Percentiles rank a stretch among this genome's conserved stretches.
Conservation (phyloP, 164 flowering plant genomes). For the Sextonia rubra region DNA sequence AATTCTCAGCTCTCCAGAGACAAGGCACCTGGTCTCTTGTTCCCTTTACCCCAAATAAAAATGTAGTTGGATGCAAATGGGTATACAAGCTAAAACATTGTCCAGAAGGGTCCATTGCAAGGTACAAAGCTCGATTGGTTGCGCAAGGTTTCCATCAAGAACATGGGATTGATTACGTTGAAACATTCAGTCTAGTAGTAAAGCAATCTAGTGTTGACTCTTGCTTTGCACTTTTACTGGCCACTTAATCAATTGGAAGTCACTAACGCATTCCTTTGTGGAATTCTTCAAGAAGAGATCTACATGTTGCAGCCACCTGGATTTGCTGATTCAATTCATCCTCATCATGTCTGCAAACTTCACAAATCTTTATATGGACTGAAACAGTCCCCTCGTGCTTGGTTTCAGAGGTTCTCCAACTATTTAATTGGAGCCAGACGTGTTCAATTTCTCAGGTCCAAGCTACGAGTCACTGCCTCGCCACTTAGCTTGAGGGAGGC, state of each 20-base stretch:
- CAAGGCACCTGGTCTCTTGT: no score
- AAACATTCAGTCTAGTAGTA: conserved; percentile 12
- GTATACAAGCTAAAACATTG: no score
- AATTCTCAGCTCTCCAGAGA: no score
- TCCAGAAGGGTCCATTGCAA: no score
- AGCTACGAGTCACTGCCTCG: no score
- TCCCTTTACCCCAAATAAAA: no score
- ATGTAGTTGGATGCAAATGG: no score
- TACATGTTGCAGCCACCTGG: background rate
- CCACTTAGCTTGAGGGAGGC: no score
- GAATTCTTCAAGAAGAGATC: background rate
- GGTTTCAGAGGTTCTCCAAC: background rate
- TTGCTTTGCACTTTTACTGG: background rate
- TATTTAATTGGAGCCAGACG: background rate
- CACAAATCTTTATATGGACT: background rate
- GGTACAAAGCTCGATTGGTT: no score
- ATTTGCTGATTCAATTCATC: background rate
- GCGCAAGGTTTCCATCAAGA: background rate
- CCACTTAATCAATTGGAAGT: background rate
- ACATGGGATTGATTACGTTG: background rate
- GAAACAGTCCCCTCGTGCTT: background rate
- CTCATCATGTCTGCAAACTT: background rate
- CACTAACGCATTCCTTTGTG: background rate
- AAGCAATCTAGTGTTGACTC: background rate
- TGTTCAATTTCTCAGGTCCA: no score